Evolutionary conservation across 164 flowering plant species (phyloP), one percentile per base, ranked within the genome.

Genomic region (Buxus sempervirens): DNA sequence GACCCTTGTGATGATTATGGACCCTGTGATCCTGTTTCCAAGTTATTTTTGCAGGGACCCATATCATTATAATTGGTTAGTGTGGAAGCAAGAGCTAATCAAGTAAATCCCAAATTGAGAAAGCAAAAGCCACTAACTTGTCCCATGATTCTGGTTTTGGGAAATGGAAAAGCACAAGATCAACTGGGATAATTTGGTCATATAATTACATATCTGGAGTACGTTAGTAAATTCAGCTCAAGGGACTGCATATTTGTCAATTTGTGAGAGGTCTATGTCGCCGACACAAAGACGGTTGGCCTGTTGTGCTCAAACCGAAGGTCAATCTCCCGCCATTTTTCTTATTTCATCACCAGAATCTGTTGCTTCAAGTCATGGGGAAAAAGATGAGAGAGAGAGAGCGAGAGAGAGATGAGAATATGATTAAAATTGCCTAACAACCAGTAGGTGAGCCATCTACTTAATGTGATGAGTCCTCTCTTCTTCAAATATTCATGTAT

Each of bases 381-480:
- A 45, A 45, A 45, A 45, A 10, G 12, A 45, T 10, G 18, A 15
- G 1, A 45, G 18, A 45, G 14, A 15, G 51, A 45, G 18, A 15
- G 51, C 5, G 12, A 41, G 45, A 41, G 12, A 41, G 45, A 41
- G 12, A 41, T 5, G 12, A 45, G 10, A 45, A 15, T 10, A 45
- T 10, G 9, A 45, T 10, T 5, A 45, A 10, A 15, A 45, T 45
- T 45, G 12, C 25, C 60, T 25, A 57, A n/a, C 60, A 57, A 21
- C 60, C 60, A 57, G 60, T 23, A 22, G 60, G 60, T 57, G 25
- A 57, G 60, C 60, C 25, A n/a, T 57, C 14, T 45, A 10, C n/a
- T n/a, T n/a, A n/a, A n/a, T n/a, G n/a, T n/a, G 14, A 45, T 1
- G 12, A 45, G 12, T 45, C 51, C 51, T 45, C 51, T 45, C 60